A percentile compares a stretch with the other conserved stretches of the same genome.
These are phyloP conservation scores for Botrytis sinoallii DNA, from an alignment of 2,329 filamentous ascomycete species.

Conservation along the genomic window DNA sequence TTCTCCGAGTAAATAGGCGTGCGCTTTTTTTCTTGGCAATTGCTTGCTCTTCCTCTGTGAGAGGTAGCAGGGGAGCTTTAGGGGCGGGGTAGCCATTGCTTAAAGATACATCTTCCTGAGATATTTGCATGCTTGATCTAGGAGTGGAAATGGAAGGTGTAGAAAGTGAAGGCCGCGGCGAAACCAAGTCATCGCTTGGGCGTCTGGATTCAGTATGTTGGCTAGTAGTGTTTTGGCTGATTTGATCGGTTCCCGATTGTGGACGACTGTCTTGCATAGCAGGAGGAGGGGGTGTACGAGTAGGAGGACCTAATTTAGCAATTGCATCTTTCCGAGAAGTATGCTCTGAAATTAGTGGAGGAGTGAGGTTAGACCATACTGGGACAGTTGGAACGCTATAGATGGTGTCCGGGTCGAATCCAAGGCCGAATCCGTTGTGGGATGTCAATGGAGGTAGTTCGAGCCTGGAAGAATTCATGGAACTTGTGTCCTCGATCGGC, in stretches of 20 bases:
- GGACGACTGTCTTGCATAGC: conserved; percentile 3
- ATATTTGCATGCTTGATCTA: conserved; percentile 18
- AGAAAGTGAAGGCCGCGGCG: conserved; percentile 33
- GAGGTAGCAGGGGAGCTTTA: conserved; percentile 1
- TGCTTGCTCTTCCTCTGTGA: conserved; percentile 40
- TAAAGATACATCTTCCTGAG: conserved; percentile 12
- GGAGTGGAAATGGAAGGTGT: conserved; percentile 31
- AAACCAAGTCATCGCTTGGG: conserved; percentile 35
- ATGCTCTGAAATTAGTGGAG: conserved; percentile 24
- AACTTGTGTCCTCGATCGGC: conserved; percentile 13
- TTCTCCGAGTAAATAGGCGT: conserved; percentile 73
- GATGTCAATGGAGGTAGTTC: conserved; percentile 30
- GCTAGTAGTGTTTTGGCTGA: conserved; percentile 29
- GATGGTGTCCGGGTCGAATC: conserved; percentile 21
- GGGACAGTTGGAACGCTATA: conserved; percentile 26
- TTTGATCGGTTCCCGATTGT: conserved; percentile 32
- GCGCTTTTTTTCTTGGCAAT: conserved; percentile 58
- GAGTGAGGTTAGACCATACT: conserved; percentile 30
- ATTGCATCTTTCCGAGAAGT: conserved; percentile 19
- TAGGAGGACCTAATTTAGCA: conserved; percentile 13
- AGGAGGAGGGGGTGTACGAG: conserved; percentile 15
- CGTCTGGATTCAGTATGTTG: conserved; percentile 33
- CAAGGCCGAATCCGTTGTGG: conserved; percentile 31
- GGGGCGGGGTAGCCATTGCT: conserved; percentile 2
- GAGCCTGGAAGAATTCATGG: conserved; percentile 21